These are phyloP conservation scores for Astrothelium macrocarpum DNA, from an alignment of 495 filamentous ascomycete species.

Conservation along the genomic window DNA sequence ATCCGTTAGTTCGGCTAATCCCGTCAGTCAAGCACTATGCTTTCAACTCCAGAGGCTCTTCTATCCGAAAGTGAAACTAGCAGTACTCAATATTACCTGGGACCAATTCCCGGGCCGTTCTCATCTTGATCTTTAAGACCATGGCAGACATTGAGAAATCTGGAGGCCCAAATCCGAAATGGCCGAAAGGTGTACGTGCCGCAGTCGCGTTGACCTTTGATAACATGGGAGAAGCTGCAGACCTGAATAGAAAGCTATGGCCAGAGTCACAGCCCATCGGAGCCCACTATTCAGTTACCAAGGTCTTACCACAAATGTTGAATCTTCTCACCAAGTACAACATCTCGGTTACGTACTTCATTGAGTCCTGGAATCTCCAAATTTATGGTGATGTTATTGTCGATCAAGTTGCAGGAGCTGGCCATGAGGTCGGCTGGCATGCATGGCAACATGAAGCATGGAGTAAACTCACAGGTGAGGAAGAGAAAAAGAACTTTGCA, in stretches of 20 bases:
- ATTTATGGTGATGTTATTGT: slow-evolving; percentile 17
- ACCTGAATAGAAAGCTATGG: slow-evolving; percentile 18
- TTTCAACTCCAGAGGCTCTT: too few relatives aligned
- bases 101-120: too few relatives aligned
- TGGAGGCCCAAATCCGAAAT: too few relatives aligned
- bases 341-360: slow-evolving; percentile 20
- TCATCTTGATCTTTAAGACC: too few relatives aligned
- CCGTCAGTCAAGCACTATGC: too few relatives aligned
- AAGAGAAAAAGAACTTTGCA: slow-evolving; percentile 16
- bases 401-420: slow-evolving; percentile 10
- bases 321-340: slow-evolving; percentile 12
- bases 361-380: slow-evolving; percentile 19
- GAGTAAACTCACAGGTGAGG: slow-evolving; percentile 13
- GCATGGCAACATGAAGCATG: slow-evolving; percentile 22
- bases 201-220: slow-evolving; percentile 19
- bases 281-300: slow-evolving; percentile 17
- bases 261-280: slow-evolving; percentile 12
- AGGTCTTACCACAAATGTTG: slow-evolving; percentile 18
- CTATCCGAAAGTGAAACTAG: too few relatives aligned
- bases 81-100: too few relatives aligned
- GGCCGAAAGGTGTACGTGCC: slow-evolving; percentile 18
- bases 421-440: slow-evolving; percentile 21
- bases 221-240: slow-evolving; percentile 25
- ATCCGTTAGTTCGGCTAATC: too few relatives aligned
- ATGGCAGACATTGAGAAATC: neutral